A percentile compares a stretch with the other conserved stretches of the same genome.
Conservation (phyloP, 2,329 filamentous ascomycete genomes). For the Tolypocladium ophioglossoides region DNA sequence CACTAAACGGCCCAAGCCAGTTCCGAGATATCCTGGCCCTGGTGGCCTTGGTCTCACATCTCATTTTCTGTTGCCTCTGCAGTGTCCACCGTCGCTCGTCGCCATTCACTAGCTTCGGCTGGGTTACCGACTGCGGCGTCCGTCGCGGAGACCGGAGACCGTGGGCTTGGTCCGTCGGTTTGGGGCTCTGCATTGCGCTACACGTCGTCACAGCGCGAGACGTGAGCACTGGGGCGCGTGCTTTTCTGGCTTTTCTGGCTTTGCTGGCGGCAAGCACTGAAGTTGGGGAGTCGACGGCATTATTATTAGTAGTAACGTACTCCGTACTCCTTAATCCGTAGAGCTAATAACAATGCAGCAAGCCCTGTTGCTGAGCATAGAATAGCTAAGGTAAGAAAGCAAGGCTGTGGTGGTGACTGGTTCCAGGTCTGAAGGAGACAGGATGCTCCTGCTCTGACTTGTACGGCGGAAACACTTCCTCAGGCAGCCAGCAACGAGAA, state of each 20-base stretch:
- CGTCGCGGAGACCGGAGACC: background rate
- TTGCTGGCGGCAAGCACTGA: background rate
- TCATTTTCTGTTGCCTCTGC: background rate
- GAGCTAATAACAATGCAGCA: background rate
- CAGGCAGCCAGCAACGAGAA: background rate
- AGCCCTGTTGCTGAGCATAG: background rate
- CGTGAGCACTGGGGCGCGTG: too few species aligned
- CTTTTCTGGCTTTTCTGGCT: too few species aligned
- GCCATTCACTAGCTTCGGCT: constrained; percentile 2
- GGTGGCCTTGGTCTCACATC: background rate
- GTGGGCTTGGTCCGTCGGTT: background rate
- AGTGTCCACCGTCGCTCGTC: background rate
- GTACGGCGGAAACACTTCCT: background rate
- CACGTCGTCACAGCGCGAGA: too few species aligned
- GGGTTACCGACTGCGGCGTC: constrained; percentile 4
- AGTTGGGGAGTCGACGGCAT: background rate
- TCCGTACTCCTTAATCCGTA: too few species aligned
- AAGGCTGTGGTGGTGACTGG: background rate
- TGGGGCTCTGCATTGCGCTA: too few species aligned
- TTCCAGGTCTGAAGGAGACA: too few species aligned
- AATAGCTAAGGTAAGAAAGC: constrained; percentile 2
- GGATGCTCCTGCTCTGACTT: background rate
- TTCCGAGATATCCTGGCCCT: background rate
- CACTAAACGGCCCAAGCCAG: background rate
- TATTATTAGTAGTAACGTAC: too few species aligned